Percentiles rank a stretch among this genome's conserved stretches.
These are phyloP conservation scores for Fomitiporia mediterranea DNA, from an alignment of 1,284 basidiomycete species.

Conservation along the genomic window DNA sequence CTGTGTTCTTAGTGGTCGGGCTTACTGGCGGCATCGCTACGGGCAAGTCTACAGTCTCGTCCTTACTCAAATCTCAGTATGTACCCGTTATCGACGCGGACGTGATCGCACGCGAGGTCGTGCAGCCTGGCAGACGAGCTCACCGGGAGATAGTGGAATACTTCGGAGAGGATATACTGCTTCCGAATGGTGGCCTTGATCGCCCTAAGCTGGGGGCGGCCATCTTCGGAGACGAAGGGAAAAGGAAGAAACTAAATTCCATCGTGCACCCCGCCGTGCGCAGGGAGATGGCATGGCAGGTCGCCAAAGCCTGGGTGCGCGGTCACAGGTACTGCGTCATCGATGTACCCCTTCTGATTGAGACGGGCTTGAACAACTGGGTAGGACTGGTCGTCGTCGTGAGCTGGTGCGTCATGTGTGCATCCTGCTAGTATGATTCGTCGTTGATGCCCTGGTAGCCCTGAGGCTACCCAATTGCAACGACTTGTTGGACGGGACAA, in stretches of 20 bases:
- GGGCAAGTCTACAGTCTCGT: slow-evolving; percentile 91
- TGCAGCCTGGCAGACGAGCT: slow-evolving; percentile 78
- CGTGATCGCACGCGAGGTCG: slow-evolving; percentile 82
- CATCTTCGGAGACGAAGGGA: slow-evolving; percentile 74
- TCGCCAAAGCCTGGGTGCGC: slow-evolving; percentile 70
- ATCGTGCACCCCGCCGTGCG: slow-evolving; percentile 91
- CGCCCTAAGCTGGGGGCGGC: slow-evolving; percentile 81
- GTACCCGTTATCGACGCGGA: slow-evolving; percentile 93
- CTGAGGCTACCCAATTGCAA: slow-evolving; percentile 71
- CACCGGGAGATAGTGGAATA: slow-evolving; percentile 62
- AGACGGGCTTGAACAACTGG: slow-evolving; percentile 83
- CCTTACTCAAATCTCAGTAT: slow-evolving; percentile 57
- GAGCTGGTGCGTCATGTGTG: slow-evolving; percentile 62
- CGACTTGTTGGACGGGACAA: slow-evolving; percentile 71
- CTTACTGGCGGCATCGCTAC: slow-evolving; percentile 97
- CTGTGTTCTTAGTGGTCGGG: slow-evolving; percentile 77
- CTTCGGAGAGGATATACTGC: slow-evolving; percentile 72
- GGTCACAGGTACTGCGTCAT: slow-evolving; percentile 81
- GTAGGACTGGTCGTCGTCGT: slow-evolving; percentile 86
- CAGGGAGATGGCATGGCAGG: slow-evolving; percentile 65
- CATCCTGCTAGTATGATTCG: slow-evolving; percentile 2
- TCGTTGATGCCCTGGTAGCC: slow-evolving; percentile 38
- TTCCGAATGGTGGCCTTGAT: slow-evolving; percentile 71
- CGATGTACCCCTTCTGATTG: slow-evolving; percentile 93
- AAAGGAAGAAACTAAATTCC: slow-evolving; percentile 73